Percentiles rank a stretch among this genome's conserved stretches.
Conservation (phyloP, 1,139 yeast genomes). For the Yamadazyma atlantica region DNA sequence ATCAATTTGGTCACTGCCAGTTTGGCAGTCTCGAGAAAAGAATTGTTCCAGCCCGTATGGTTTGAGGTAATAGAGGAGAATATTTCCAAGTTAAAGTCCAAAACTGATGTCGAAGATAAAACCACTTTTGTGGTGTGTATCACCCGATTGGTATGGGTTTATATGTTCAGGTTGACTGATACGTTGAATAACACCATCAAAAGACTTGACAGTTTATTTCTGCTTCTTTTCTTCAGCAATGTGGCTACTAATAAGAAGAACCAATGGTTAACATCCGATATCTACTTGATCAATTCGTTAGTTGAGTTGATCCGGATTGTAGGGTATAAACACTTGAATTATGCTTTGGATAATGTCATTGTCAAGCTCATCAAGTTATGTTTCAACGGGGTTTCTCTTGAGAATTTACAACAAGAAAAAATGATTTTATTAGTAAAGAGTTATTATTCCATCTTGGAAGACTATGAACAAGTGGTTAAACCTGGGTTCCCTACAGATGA, state of each 20-base stretch:
- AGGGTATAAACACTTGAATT: slow-evolving; percentile 78
- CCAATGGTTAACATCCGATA: slow-evolving; percentile 69
- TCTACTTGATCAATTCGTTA: slow-evolving; percentile 59
- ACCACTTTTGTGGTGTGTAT: slow-evolving; percentile 62
- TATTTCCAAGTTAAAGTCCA: slow-evolving; percentile 35
- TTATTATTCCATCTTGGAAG: slow-evolving; percentile 68
- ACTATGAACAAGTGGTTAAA: slow-evolving; percentile 51
- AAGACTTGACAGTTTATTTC: slow-evolving; percentile 49
- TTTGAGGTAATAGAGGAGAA: slow-evolving; percentile 59
- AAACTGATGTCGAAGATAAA: slow-evolving; percentile 53
- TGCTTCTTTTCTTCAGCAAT: slow-evolving; percentile 51
- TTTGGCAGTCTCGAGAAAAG: slow-evolving; percentile 79
- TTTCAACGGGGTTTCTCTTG: slow-evolving; percentile 57
- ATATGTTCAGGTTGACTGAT: slow-evolving; percentile 81
- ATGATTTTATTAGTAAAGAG: slow-evolving; percentile 68
- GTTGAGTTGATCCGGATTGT: slow-evolving; percentile 72
- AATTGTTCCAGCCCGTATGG: slow-evolving; percentile 78
- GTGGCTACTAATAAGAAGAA: slow-evolving; percentile 53
- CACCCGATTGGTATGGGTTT: slow-evolving; percentile 85
- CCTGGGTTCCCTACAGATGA: slow-evolving; percentile 80
- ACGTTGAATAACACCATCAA: slow-evolving; percentile 84
- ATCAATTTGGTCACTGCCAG: slow-evolving; percentile 71
- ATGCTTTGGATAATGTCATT: slow-evolving; percentile 74
- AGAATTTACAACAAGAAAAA: slow-evolving; percentile 66
- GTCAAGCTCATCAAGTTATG: slow-evolving; percentile 58